Evolutionary conservation across 139 green algal species (phyloP).

Genomic region (Chlamydomonas applanata): DNA sequence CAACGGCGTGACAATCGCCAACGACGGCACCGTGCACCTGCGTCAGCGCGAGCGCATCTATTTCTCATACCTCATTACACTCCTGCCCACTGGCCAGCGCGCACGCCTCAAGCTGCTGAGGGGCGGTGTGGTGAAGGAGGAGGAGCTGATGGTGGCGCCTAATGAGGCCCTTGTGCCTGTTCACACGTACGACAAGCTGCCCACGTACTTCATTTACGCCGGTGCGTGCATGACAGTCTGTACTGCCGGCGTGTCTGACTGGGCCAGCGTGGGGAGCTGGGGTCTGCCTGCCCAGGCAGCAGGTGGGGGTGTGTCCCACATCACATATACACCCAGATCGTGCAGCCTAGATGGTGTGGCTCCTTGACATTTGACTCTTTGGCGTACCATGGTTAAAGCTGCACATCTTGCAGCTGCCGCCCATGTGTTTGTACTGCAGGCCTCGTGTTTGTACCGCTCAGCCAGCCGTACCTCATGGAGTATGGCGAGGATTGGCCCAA

Average conservation of each 20-base stretch:
- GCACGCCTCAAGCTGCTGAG: slow-evolving; percentile 49
- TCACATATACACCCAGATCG: background rate
- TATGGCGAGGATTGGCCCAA: slow-evolving; percentile 65
- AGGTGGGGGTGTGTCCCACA: background rate
- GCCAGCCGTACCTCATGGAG: slow-evolving; percentile 67
- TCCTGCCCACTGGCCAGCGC: slow-evolving; percentile 43
- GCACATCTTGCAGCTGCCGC: too few relatives aligned
- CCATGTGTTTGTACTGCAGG: slow-evolving; percentile 25
- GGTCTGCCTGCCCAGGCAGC: too few relatives aligned
- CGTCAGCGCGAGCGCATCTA: slow-evolving; percentile 68
- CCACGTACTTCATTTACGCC: slow-evolving; percentile 60
- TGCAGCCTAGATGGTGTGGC: background rate
- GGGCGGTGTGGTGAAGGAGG: slow-evolving; percentile 26
- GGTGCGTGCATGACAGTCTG: slow-evolving; percentile 9
- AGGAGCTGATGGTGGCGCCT: slow-evolving; percentile 30
- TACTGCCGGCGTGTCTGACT: slow-evolving; percentile 41
- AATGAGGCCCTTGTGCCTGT: slow-evolving; percentile 64
- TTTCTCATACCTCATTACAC: slow-evolving; percentile 70
- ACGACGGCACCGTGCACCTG: slow-evolving; percentile 60
- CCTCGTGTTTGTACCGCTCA: slow-evolving; percentile 67
- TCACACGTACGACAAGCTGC: slow-evolving; percentile 61
- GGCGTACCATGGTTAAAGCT: too few relatives aligned
- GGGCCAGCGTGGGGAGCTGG: too few relatives aligned
- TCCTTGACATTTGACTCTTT: background rate
- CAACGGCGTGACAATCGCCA: slow-evolving; percentile 62